phyloP scores from a whole-genome alignment of 2,329 filamentous ascomycete species.

The Penicillium sumatraense region DNA sequence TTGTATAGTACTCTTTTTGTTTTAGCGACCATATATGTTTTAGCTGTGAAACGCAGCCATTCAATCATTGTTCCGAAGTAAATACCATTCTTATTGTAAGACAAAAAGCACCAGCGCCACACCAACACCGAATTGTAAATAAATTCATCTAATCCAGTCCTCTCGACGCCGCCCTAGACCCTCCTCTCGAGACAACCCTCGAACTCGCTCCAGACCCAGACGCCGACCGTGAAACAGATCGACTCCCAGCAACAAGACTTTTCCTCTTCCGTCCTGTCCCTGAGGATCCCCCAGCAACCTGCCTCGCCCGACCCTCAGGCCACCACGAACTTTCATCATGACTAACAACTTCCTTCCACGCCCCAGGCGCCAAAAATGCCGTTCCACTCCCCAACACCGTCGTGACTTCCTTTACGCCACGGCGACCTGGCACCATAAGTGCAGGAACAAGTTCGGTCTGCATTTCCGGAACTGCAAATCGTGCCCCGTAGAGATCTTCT shows the following conservation, averaged over 20 bases:
- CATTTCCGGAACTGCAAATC: slow-evolving; percentile 29
- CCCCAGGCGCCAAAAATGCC: slow-evolving; percentile 17
- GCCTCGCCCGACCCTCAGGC: slow-evolving; percentile 13
- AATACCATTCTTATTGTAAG: neutral
- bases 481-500: slow-evolving; percentile 33
- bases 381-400: slow-evolving; percentile 10
- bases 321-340: slow-evolving; percentile 20
- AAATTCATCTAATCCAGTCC: neutral
- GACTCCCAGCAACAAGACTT: slow-evolving; percentile 4
- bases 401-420: slow-evolving; percentile 8
- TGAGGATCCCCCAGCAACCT: neutral
- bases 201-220: slow-evolving; percentile 17
- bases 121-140: neutral
- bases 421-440: neutral
- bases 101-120: neutral
- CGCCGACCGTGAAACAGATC: slow-evolving; percentile 3
- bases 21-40: slow-evolving; percentile 20
- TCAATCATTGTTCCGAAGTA: neutral
- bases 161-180: slow-evolving; percentile 6
- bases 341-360: slow-evolving; percentile 21
- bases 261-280: slow-evolving; percentile 1
- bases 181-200: slow-evolving; percentile 5
- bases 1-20: slow-evolving; percentile 10
- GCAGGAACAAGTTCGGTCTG: slow-evolving; percentile 13
- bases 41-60: neutral